Percentiles rank a stretch among this genome's conserved stretches.
These are phyloP conservation scores for Lipomyces yamadae DNA, from an alignment of 805 yeast species.

Conservation along the genomic window DNA sequence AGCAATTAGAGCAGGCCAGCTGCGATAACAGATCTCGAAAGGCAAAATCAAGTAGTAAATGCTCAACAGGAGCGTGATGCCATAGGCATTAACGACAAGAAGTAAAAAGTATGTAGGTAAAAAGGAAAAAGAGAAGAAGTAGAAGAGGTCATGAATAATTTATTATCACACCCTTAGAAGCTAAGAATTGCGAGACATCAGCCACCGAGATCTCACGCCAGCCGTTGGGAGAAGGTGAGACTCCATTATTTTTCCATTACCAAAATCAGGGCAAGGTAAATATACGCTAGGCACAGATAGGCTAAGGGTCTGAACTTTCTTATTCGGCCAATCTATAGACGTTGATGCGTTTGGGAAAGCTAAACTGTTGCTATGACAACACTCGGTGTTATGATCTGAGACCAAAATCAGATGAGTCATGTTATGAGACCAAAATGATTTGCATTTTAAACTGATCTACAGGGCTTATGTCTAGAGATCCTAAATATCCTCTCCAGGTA, in stretches of 20 bases:
- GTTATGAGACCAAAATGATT: neutral
- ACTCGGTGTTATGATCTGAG: neutral
- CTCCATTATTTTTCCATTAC: neutral
- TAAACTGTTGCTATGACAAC: neutral
- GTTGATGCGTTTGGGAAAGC: neutral
- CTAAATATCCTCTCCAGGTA: neutral
- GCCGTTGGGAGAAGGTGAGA: neutral
- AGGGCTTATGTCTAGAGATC: neutral
- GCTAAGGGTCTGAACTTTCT: neutral
- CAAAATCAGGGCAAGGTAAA: neutral
- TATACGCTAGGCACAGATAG: neutral
- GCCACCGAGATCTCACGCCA: neutral
- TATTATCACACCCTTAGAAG: neutral
- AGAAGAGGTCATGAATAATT: neutral
- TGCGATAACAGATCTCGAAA: constrained; percentile 16
- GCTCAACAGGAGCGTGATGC: constrained; percentile 12
- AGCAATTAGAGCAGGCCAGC: constrained; percentile 33
- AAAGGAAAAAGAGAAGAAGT: constrained; percentile 2
- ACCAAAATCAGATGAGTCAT: neutral
- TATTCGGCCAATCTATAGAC: neutral
- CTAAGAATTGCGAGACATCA: neutral
- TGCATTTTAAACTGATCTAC: neutral
- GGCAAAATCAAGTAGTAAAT: constrained; percentile 2
- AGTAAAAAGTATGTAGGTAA: constrained; percentile 14
- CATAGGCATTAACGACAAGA: constrained; percentile 1